Base-by-base conservation (phyloP, 257 asterid species). In the Petunia secreta region DNA sequence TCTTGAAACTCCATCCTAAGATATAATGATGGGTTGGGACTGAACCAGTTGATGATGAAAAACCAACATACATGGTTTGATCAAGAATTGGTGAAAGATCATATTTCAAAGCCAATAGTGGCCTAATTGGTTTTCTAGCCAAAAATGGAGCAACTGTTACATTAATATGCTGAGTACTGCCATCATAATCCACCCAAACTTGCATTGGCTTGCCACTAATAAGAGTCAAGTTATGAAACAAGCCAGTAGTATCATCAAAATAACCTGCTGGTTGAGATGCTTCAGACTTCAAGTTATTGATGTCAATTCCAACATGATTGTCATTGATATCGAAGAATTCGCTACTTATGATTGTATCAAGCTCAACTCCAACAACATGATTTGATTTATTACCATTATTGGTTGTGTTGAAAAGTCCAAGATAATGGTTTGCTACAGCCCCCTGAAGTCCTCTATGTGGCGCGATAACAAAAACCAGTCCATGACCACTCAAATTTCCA, bases 1-100 rank as follows among this genome's bases (percentile, higher is more conserved):
- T 50, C 69, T 63, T 75, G 81, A 92, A 90, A 67, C 94, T 92
- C 97, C 97, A 92, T 39, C 93, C 95, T 66, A 90, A 57, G 2
- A 92, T 84, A 79, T 88, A 90, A 80, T 90, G 92, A n/a, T 86
- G 80, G 1, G 93, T 78, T 34, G 83, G n/a, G 1, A 89, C 77
- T 0, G 91, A 83, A 10, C 87, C 84, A 4, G 79, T 86, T 14
- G 94, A 83, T 2, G 91, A 77, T 0, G 97, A 92, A 84, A 92
- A 90, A 34, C 97, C 97, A 36, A 89, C 88, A 71, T 84, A 92
- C 94, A 91, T 90, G 5, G 60, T 75, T 64, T 80, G 75, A 16
- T 89, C 74, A 50, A 92, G 4, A 52, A 89, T 48, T 8, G 80
- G 60, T 0, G 97, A 87, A 50, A 92, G 83, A 85, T 92, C 87